Base-by-base conservation (phyloP, 306 rosid genomes). In the Crotalaria pallida region DNA sequence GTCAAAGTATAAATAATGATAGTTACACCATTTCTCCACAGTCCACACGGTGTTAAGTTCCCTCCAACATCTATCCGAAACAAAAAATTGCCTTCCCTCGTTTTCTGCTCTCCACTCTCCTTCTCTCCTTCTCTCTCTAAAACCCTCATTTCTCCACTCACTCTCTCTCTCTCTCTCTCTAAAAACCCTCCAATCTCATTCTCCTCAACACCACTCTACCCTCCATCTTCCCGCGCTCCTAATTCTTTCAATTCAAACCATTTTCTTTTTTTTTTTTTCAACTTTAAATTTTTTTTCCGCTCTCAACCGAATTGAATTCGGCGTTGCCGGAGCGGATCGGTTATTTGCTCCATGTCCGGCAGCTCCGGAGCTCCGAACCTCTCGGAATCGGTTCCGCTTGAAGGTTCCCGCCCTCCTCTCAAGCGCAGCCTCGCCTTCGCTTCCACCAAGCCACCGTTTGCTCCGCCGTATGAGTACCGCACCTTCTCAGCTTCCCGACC, bases 11-110 rank as follows among this genome's bases (percentile, higher is more conserved):
- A 24, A 64, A 22, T 64, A 64, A 3, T 10, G 2, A 40, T 13
- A 2, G 49, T 61, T 21, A n/a, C 19, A n/a, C n/a, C n/a, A 41
- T 75, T 71, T 79, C 70, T 55, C 76, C n/a, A n/a, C n/a, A n/a
- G n/a, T n/a, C 52, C 84, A 56, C 84, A 47, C 38, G 55, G 70
- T 70, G 78, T 95, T 91, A 81, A 63, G 72, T 88, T 88, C 99
- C 99, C 99, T 95, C 99, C 99, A 95, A 95, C 97, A 89, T 84
- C 92, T 80, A 86, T 87, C 97, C 90, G 92, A 91, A 91, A 83
- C 83, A 88, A 88, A 95, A 87, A 88, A 95, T 85, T 87, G 90
- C 97, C 94, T 89, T 90, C 96, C 98, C 98, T 92, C 98, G 94
- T 92, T 85, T 85, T 89, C 96, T 91, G 80, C 88, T 88, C 83